Percentiles rank a stretch among this genome's conserved stretches.
Conservation (phyloP, 202 grass and related monocot species). For the Digitaria exilis region DNA sequence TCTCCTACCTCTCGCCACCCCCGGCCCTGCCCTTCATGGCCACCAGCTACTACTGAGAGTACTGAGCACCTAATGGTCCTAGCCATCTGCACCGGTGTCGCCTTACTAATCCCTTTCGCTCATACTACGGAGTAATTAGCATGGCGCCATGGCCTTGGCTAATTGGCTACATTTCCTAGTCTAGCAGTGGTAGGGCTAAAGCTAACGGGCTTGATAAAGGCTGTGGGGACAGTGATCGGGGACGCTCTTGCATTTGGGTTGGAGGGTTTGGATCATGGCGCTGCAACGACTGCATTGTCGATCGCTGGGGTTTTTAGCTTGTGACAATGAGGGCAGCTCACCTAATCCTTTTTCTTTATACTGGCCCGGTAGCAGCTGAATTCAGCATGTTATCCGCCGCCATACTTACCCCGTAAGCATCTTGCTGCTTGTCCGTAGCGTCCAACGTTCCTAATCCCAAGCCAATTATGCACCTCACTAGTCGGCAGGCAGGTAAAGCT, state of each 20-base stretch:
- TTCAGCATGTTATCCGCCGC: conserved; percentile 20
- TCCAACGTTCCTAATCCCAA: background rate
- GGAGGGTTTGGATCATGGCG: background rate
- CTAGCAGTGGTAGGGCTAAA: background rate
- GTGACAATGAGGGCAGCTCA: conserved; percentile 41
- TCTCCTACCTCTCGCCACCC: background rate
- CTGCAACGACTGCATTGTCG: background rate
- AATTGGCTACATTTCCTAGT: background rate
- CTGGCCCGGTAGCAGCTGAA: background rate
- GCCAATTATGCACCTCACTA: background rate
- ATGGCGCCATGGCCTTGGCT: background rate
- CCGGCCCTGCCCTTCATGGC: background rate
- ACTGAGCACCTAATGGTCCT: background rate
- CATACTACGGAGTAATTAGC: background rate
- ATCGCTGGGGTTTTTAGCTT: background rate
- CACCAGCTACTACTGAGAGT: background rate
- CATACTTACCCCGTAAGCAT: conserved; percentile 44
- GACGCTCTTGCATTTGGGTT: conserved; percentile 18
- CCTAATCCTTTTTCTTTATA: conserved; percentile 49
- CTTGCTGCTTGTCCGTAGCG: conserved; percentile 39
- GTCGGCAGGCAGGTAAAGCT: conserved; percentile 19
- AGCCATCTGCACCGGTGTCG: background rate
- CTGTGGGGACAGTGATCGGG: background rate
- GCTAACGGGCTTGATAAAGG: background rate
- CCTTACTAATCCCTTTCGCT: background rate